These are phyloP conservation scores for Hymenoscyphus linearis DNA, from an alignment of 2,329 filamentous ascomycete species.

Conservation along the genomic window DNA sequence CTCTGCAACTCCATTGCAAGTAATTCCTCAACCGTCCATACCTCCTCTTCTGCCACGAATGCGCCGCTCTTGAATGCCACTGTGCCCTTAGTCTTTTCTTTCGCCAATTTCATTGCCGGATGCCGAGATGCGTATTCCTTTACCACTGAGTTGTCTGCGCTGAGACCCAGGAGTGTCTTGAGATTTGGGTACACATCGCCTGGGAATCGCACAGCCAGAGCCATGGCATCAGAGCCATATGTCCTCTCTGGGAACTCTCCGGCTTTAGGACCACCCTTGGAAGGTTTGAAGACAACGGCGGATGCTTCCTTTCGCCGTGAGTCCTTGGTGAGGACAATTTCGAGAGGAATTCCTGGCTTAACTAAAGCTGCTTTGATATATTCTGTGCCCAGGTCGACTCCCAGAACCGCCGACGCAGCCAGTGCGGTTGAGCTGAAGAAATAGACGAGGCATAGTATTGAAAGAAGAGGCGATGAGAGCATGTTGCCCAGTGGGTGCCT, in stretches of 20 bases:
- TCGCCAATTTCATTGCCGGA: constrained; percentile 68
- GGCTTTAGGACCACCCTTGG: constrained; percentile 52
- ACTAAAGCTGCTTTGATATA: constrained; percentile 96
- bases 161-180: constrained; percentile 81
- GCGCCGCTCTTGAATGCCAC: constrained; percentile 75
- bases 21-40: constrained; percentile 83
- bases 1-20: constrained; percentile 95
- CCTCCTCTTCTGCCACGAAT: constrained; percentile 56
- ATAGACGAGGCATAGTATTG: constrained; percentile 30
- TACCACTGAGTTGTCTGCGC: constrained; percentile 54
- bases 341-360: constrained; percentile 93
- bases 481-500: constrained; percentile 16
- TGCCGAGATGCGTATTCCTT: constrained; percentile 69
- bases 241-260: constrained; percentile 77
- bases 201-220: constrained; percentile 80
- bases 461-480: constrained; percentile 25
- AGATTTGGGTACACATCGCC: constrained; percentile 92
- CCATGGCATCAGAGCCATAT: constrained; percentile 88
- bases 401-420: constrained; percentile 66
- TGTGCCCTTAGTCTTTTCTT: constrained; percentile 57
- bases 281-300: constrained; percentile 88
- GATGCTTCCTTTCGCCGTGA: constrained; percentile 92
- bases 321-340: constrained; percentile 97
- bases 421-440: constrained; percentile 32
- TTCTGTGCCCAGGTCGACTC: constrained; percentile 90